phyloP scores from a whole-genome alignment of 2,329 filamentous ascomycete genomes.

The Xylaria sp. region DNA sequence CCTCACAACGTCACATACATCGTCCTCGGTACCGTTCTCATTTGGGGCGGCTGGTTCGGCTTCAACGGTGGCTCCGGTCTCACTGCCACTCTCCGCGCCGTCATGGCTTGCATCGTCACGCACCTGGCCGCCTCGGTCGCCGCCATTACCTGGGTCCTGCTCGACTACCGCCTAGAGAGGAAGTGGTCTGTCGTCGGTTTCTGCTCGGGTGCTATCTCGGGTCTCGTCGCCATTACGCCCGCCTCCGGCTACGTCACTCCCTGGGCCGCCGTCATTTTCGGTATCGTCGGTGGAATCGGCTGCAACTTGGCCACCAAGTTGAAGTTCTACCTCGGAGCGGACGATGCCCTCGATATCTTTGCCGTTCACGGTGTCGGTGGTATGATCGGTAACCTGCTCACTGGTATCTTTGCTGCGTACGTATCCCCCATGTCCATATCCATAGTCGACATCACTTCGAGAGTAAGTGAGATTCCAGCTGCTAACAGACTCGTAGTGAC shows the following conservation, averaged over 20 bases:
- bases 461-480: slow-evolving; percentile 1
- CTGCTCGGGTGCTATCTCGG: slow-evolving; percentile 84
- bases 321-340: slow-evolving; percentile 67
- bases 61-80: slow-evolving; percentile 88
- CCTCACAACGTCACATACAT: slow-evolving; percentile 72
- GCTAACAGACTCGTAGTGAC: slow-evolving; percentile 39
- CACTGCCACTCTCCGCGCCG: slow-evolving; percentile 73
- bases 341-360: slow-evolving; percentile 87
- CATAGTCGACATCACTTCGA: neutral
- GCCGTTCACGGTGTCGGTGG: slow-evolving; percentile 84
- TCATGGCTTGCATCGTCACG: slow-evolving; percentile 86
- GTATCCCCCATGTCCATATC: slow-evolving; percentile 25
- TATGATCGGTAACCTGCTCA: slow-evolving; percentile 73
- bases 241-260: slow-evolving; percentile 74
- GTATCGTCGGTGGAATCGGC: slow-evolving; percentile 55
- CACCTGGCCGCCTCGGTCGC: slow-evolving; percentile 79
- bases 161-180: slow-evolving; percentile 85
- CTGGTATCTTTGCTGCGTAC: slow-evolving; percentile 69
- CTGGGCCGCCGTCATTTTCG: slow-evolving; percentile 55
- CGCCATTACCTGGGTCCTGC: slow-evolving; percentile 75
- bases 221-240: slow-evolving; percentile 81
- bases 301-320: slow-evolving; percentile 87
- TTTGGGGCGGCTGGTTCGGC: slow-evolving; percentile 96
- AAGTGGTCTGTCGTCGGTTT: slow-evolving; percentile 94
- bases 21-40: slow-evolving; percentile 65